phyloP scores from a whole-genome alignment of 768 basidiomycete genomes.

The Lentinula aciculospora region DNA sequence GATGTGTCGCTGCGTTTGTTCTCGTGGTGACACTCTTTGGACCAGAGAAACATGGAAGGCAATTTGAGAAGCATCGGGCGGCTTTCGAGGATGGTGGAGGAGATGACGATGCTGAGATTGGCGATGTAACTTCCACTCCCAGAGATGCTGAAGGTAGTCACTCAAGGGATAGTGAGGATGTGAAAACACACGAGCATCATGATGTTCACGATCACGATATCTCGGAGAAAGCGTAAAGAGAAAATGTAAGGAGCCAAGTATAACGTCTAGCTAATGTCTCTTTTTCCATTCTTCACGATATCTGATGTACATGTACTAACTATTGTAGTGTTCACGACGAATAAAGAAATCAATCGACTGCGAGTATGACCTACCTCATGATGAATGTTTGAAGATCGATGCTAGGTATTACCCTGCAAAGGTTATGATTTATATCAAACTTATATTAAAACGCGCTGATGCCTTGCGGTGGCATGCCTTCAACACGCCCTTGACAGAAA shows the following conservation, averaged over 20 bases:
- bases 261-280: not conserved
- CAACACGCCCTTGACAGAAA: not conserved
- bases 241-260: not conserved
- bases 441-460: not conserved
- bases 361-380: no score
- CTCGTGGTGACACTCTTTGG: slow-evolving; percentile 74
- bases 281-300: not conserved
- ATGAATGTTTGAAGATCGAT: not conserved
- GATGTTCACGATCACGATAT: no score
- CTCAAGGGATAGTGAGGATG: not conserved
- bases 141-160: not conserved
- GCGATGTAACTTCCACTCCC: not conserved
- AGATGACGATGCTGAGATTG: slow-evolving; percentile 29
- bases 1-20: slow-evolving; percentile 72
- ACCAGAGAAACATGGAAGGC: slow-evolving; percentile 67
- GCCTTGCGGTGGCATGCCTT: not conserved
- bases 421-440: not conserved
- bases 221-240: not conserved
- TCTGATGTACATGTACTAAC: not conserved
- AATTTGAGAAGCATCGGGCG: slow-evolving; percentile 79
- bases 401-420: not conserved
- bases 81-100: slow-evolving; percentile 76
- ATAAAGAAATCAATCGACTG: not conserved
- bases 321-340: not conserved
- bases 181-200: not conserved